These are phyloP conservation scores for Monascus ruber DNA, from an alignment of 2,329 filamentous ascomycete genomes.

Conservation along the genomic window DNA sequence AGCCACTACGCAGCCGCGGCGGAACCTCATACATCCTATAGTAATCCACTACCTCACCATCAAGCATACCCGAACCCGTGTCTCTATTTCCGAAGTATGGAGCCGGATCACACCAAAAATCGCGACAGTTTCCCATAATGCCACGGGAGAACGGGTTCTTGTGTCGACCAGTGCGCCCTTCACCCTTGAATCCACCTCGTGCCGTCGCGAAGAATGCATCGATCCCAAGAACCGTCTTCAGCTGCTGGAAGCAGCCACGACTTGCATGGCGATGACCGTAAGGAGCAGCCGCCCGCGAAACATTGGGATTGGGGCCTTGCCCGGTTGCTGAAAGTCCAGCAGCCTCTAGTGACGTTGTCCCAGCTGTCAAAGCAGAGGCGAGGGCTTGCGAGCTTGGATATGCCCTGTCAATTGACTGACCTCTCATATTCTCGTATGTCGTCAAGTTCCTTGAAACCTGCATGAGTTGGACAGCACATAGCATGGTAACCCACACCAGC, in stretches of 20 bases:
- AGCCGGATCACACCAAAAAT: slow-evolving; percentile 90
- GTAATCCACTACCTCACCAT: slow-evolving; percentile 74
- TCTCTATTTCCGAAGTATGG: slow-evolving; percentile 66
- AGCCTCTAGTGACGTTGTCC: slow-evolving; percentile 52
- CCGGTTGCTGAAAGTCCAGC: slow-evolving; percentile 58
- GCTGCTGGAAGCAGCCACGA: slow-evolving; percentile 61
- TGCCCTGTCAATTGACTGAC: slow-evolving; percentile 51
- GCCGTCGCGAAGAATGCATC: slow-evolving; percentile 92
- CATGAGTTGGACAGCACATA: slow-evolving; percentile 83
- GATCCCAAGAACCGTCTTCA: slow-evolving; percentile 75
- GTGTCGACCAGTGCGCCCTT: slow-evolving; percentile 37
- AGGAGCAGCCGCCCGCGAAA: slow-evolving; percentile 18
- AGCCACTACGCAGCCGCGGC: slow-evolving; percentile 48
- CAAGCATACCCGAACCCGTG: slow-evolving; percentile 63
- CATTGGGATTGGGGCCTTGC: slow-evolving; percentile 50
- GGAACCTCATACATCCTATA: slow-evolving; percentile 82
- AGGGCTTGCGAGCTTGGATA: slow-evolving; percentile 47
- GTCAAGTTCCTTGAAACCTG: slow-evolving; percentile 89
- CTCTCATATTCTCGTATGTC: slow-evolving; percentile 93
- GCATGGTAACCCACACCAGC: slow-evolving; percentile 93
- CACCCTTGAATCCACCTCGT: slow-evolving; percentile 53
- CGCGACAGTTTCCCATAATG: slow-evolving; percentile 76
- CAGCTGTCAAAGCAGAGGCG: slow-evolving; percentile 59
- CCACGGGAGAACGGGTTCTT: slow-evolving; percentile 80
- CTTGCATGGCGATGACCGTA: slow-evolving; percentile 37